A percentile compares a stretch with the other conserved stretches of the same genome.
These are phyloP conservation scores for Lanmaoa rubissima DNA, from an alignment of 768 basidiomycete genomes.

Conservation along the genomic window DNA sequence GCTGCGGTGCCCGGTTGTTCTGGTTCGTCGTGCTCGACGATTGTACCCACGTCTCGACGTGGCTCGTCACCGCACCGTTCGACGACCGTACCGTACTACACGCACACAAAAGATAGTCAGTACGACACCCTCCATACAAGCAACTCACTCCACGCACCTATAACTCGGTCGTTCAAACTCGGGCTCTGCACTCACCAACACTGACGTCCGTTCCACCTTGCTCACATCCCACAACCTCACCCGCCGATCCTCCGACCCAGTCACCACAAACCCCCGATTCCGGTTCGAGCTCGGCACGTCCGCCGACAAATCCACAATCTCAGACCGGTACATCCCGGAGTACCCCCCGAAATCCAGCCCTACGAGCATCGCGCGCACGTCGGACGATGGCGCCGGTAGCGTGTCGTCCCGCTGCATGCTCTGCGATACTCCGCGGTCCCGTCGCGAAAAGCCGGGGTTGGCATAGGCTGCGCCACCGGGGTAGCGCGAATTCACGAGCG, in stretches of 20 bases:
- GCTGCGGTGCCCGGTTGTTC: slow-evolving; percentile 66
- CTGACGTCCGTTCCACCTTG: slow-evolving; percentile 65
- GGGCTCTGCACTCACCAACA: slow-evolving; percentile 76
- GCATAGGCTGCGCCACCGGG: slow-evolving; percentile 33
- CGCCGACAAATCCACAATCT: slow-evolving; percentile 43
- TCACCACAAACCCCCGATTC: slow-evolving; percentile 73
- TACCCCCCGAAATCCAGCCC: slow-evolving; percentile 80
- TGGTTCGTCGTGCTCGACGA: slow-evolving; percentile 43
- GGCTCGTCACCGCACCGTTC: slow-evolving; percentile 46
- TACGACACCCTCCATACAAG: not conserved
- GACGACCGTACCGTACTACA: slow-evolving; percentile 33
- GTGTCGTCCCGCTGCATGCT: slow-evolving; percentile 34
- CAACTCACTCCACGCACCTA: slow-evolving; percentile 45
- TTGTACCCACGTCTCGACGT: slow-evolving; percentile 64
- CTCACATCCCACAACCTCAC: slow-evolving; percentile 87
- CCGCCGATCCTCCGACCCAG: slow-evolving; percentile 87
- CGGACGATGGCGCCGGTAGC: slow-evolving; percentile 52
- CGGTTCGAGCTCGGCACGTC: slow-evolving; percentile 42
- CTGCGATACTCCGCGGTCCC: slow-evolving; percentile 33
- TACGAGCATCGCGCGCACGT: slow-evolving; percentile 66
- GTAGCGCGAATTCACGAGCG: slow-evolving; percentile 72
- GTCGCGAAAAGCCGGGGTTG: slow-evolving; percentile 18
- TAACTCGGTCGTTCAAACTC: slow-evolving; percentile 78
- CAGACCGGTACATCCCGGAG: slow-evolving; percentile 49
- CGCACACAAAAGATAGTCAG: slow-evolving; percentile 3